A percentile compares a stretch with the other conserved stretches of the same genome.
These are phyloP conservation scores for Aspergillus tanneri DNA, from an alignment of 2,329 filamentous ascomycete genomes.

Conservation along the genomic window DNA sequence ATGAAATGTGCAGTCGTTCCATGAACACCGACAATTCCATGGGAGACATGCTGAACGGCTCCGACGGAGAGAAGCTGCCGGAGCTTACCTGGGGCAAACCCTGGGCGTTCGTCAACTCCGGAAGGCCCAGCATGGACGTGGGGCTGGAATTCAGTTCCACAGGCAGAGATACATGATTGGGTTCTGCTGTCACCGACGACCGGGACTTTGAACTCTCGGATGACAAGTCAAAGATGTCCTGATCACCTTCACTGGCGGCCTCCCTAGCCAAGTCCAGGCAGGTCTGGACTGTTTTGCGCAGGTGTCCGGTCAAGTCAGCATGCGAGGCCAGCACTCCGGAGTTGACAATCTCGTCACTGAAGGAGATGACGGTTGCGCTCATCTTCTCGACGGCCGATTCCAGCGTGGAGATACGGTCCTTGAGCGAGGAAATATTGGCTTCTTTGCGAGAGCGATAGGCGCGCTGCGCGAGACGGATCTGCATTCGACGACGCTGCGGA, in stretches of 20 bases:
- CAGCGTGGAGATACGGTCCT: conserved; percentile 20
- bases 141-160: background rate
- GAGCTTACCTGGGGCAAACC: background rate
- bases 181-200: background rate
- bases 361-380: conserved; percentile 22
- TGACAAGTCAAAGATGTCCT: background rate
- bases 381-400: conserved; percentile 24
- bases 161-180: background rate
- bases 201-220: conserved; percentile 1
- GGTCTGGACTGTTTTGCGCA: conserved; percentile 23
- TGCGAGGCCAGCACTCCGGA: conserved; percentile 22
- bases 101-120: background rate
- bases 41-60: background rate
- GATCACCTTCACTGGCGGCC: conserved; percentile 2
- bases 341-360: conserved; percentile 24
- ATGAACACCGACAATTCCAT: conserved; percentile 23
- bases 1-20: conserved; percentile 21
- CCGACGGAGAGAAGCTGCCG: background rate
- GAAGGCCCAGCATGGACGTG: background rate
- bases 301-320: conserved; percentile 13
- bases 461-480: conserved; percentile 28
- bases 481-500: conserved; percentile 24
- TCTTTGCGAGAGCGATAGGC: conserved; percentile 30
- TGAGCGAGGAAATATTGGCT: conserved; percentile 19
- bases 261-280: conserved; percentile 17